Conservation (phyloP, 2,329 filamentous ascomycete species). For the Fusarium sp. region DNA sequence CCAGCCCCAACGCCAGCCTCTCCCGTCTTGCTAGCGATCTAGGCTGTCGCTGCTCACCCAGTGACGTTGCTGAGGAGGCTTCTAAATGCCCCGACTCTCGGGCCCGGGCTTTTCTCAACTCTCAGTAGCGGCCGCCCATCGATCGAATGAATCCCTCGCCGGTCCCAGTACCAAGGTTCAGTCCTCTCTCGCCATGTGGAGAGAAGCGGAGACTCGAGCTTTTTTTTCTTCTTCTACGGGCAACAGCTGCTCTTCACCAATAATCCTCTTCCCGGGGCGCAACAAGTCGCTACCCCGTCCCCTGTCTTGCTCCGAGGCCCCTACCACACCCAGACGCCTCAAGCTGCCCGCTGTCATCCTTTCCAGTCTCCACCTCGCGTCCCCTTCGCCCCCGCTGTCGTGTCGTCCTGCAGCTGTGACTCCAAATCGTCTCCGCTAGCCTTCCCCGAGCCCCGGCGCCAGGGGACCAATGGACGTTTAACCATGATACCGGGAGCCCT, state of each 20-base stretch:
- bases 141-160: slow-evolving; percentile 6
- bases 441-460: slow-evolving; percentile 21
- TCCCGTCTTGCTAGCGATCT: slow-evolving; percentile 23
- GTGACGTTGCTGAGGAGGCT: slow-evolving; percentile 5
- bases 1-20: slow-evolving; percentile 24
- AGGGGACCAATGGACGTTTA: slow-evolving; percentile 31
- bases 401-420: slow-evolving; percentile 17
- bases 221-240: no score
- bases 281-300: slow-evolving; percentile 31
- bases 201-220: slow-evolving; percentile 12
- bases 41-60: no score
- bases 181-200: slow-evolving; percentile 10
- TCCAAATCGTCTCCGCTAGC: slow-evolving; percentile 15
- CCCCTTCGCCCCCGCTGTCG: slow-evolving; percentile 4
- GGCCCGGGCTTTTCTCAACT: background rate
- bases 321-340: slow-evolving; percentile 11
- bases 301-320: slow-evolving; percentile 16
- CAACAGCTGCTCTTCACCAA: slow-evolving; percentile 12
- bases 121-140: slow-evolving; percentile 12
- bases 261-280: slow-evolving; percentile 23
- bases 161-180: slow-evolving; percentile 31
- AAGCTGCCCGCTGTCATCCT: slow-evolving; percentile 31
- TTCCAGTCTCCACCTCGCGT: slow-evolving; percentile 12
- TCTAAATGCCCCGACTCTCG: background rate
- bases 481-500: slow-evolving; percentile 36